Evolutionary conservation across 768 basidiomycete genomes (phyloP), one percentile per base, ranked within the genome.

Genomic region (Dacryopinax spathularia): DNA sequence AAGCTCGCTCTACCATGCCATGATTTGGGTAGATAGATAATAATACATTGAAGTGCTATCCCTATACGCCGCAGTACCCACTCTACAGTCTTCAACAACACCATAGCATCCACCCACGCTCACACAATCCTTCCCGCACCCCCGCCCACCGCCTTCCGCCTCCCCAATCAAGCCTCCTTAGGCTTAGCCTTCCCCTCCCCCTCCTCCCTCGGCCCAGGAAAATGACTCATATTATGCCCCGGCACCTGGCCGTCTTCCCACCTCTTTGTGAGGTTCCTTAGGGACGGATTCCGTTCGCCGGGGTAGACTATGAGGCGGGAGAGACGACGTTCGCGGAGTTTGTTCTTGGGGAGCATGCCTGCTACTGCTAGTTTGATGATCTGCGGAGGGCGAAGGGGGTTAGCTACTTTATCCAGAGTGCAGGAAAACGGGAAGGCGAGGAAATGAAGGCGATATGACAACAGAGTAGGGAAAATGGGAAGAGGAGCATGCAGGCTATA

Each of bases 341-440:
- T 94, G 79, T 99, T 99, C 77, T 98, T 99, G 34, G 95, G 96
- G 62, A 99, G 79, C 96, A 99, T 99, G 69, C 95, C 91, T 12
- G 95, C 89, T 2, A 99, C 96, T 2, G 96, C 96, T 67, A 91
- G 84, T 13, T 91, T 85, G 64, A 99, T 91, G 68, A 98, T 90
- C 96, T 99, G 72, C 3, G 22, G 16, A 48, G 20, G 34, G 2
- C 43, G 20, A 25, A 59, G 7, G 37, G 12, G 20, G 63, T 6
- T 25, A 25, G 33, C 5, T 7, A 31, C 60, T 25, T 60, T 22
- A 18, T 34, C 56, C 36, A 6, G 18, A 13, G 10, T 35, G 25
- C 41, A 18, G n/a, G 15, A 22, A 2, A 34, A n/a, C 34, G 48
- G 10, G 18, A 34, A 33, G 6, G 33, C 15, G 13, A 59, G 20